These are phyloP conservation scores for Smithsoniella earleae DNA, from an alignment of 163 green algal genomes.

Conservation along the genomic window DNA sequence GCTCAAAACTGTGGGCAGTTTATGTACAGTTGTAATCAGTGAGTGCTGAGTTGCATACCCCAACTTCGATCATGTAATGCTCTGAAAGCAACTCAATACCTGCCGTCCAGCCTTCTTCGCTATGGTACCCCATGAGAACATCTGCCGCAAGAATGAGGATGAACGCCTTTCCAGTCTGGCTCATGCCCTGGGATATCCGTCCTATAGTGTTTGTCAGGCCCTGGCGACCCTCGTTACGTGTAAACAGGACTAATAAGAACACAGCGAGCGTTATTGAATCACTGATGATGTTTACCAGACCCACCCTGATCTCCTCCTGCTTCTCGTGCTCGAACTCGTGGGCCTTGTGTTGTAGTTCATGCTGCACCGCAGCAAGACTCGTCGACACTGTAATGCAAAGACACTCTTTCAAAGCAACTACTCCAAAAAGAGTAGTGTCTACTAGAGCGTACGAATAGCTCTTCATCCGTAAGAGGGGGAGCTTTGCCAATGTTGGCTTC, in stretches of 20 bases:
- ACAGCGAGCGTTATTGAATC: constrained; percentile 54
- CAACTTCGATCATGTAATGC: constrained; percentile 71
- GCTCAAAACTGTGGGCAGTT: background rate
- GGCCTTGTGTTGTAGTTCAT: constrained; percentile 46
- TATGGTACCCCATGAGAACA: constrained; percentile 85
- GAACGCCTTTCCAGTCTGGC: constrained; percentile 65
- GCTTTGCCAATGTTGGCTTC: constrained; percentile 65
- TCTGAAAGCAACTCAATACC: constrained; percentile 59
- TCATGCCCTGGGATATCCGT: constrained; percentile 71
- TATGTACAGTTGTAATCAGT: background rate
- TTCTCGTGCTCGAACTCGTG: constrained; percentile 60
- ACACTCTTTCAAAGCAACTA: too few relatives aligned
- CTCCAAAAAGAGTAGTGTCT: too few relatives aligned
- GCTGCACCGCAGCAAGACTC: constrained; percentile 35
- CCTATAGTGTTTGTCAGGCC: constrained; percentile 54
- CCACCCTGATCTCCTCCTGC: constrained; percentile 51
- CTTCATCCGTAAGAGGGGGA: constrained; percentile 56
- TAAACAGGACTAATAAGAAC: constrained; percentile 55
- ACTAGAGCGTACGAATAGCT: constrained; percentile 42
- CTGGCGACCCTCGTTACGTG: constrained; percentile 38
- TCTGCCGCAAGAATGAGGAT: constrained; percentile 86
- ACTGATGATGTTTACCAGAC: constrained; percentile 61
- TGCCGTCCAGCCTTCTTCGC: constrained; percentile 84
- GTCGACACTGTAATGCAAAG: background rate
- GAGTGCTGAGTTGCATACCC: too few relatives aligned